Base-by-base conservation (phyloP, 805 yeast genomes). In the Teunomyces lycoperdinae region DNA sequence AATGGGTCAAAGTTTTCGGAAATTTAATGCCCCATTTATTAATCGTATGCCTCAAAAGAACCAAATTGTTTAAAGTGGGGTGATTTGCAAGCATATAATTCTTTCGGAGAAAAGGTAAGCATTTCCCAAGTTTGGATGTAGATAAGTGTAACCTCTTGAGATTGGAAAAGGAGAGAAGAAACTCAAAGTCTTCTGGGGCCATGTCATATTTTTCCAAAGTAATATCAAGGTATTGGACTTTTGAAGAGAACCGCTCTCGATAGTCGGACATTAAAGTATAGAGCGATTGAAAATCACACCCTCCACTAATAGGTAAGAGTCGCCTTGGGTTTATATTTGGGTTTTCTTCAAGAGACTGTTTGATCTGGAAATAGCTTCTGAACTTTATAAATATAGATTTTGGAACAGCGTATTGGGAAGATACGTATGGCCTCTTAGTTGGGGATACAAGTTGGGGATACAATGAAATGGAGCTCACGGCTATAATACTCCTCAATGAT, bases 371-470 rank as follows among this genome's bases (percentile, higher is more conserved):
- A 46, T 43, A 67, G 11, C 62, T 60, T 27, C 48, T 50, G 20
- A 70, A 56, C 16, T 49, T 45, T 17, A 49, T 31, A 9, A 45
- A 47, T 32, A 32, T 42, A 20, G 50, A 43, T n/a, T 48, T 50
- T 9, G 26, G 29, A 9, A 26, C 34, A 6, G 39, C 41, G 29
- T 46, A 47, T 10, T 48, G 14, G 3, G 49, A n/a, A 5, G 48
- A 40, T 17, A 40, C 46, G 30, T 50, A 52, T 2, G 65, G 68
- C 9, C 66, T 46, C 14, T 54, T 55, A 1, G 66, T 56, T 2
- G 74, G 74, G 8, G 67, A 54, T 9, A 70, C 51, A 2, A 67
- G 66, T 56, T 2, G 74, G 74, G 8, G 67, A 54, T 9, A 70
- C 51, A 2, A 67, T 53, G 26, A 70, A 62, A 46, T 69, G 74